Base-by-base conservation (phyloP, 371 early-diverging fungal species). In the Mucor lusitanicus region DNA sequence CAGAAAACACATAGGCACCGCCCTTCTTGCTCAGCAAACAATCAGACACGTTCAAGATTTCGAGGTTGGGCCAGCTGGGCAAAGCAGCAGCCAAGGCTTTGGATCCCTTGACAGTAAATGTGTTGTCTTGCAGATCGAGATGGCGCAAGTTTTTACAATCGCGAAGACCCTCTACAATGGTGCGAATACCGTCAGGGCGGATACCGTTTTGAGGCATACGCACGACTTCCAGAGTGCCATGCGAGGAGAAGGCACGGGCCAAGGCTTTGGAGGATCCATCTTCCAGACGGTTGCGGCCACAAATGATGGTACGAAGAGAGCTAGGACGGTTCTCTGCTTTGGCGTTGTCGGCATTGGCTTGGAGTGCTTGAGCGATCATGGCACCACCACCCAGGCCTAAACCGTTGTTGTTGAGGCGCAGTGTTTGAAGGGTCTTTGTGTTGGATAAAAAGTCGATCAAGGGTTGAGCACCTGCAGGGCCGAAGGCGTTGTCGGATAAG, bases 191-290 rank as follows among this genome's bases (percentile, higher is more conserved):
- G 42, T 95, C 97, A 12, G 96, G 92, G 27, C 98, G 93, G 66
- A 99, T 99, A 63, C 96, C 95, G 76, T 99, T 97, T 77, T 99
- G 98, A 32, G 97, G 97, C 90, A 99, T 91, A 63, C 93, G 88
- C n/a, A 99, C 85, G 53, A 92, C 91, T 37, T 80, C 82, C 39
- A 99, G 72, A 1, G 86, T 85, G 27, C 86, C 89, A 63, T 95
- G 93, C 7, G 91, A 88, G 17, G 88, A 88, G 74, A 97, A 92
- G 7, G 97, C 97, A 62, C 91, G 82, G 54, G 95, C 89, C 44
- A 98, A 72, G 17, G 84, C 84, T 28, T 88, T 76, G 25, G 86
- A 81, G 5, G 94, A 90, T 3, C 93, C 95, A 67, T 94, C 90
- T 73, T 99, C 98, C 60, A 98, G 82, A 63, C 99, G 92, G 76